Base-by-base conservation (phyloP, 164 flowering plant species). In the Liquidambar formosana region DNA sequence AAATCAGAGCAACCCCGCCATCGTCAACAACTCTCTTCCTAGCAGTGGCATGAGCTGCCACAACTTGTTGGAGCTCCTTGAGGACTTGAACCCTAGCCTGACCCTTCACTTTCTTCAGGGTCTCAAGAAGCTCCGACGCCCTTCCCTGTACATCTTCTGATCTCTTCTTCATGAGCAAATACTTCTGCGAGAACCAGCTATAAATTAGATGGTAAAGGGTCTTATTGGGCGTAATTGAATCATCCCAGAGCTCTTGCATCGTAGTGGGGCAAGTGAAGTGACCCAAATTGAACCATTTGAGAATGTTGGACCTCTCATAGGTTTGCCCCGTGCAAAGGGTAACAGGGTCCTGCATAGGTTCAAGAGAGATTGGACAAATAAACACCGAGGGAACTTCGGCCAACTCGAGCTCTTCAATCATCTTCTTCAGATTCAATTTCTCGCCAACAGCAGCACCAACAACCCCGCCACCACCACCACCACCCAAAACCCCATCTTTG, bases 61-160 rank as follows among this genome's bases (percentile, higher is more conserved):
- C 90, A 25, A 88, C 78, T 71, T 78, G 85, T 16, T 76, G 77
- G 41, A 92, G 82, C 80, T 89, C 97, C 80, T 84, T 89, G 33
- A 92, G 82, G 15, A 88, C 82, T 57, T 84, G 91, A 68, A 90
- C 86, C 73, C 97, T 85, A 18, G 87, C 81, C 23, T 88, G 92
- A 10, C 96, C 97, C 77, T 90, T 92, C n/a, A 80, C 96, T 75
- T 80, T 87, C 87, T 83, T 89, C 21, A 92, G 75, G 6, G 81
- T 79, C 26, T 80, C 88, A n/a, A 92, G 54, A 43, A 90, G 81
- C 88, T 92, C 96, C 1, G 75, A 75, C 0, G 79, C 91, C 71
- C 95, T 76, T 1, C 93, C 93, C 51, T 90, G 93, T 0, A 88
- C 93, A 79, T 90, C 93, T 62, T 88, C 91, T 2, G 89, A 82